These are phyloP conservation scores for Talaromyces ruber DNA, from an alignment of 495 filamentous ascomycete species.

Conservation along the genomic window DNA sequence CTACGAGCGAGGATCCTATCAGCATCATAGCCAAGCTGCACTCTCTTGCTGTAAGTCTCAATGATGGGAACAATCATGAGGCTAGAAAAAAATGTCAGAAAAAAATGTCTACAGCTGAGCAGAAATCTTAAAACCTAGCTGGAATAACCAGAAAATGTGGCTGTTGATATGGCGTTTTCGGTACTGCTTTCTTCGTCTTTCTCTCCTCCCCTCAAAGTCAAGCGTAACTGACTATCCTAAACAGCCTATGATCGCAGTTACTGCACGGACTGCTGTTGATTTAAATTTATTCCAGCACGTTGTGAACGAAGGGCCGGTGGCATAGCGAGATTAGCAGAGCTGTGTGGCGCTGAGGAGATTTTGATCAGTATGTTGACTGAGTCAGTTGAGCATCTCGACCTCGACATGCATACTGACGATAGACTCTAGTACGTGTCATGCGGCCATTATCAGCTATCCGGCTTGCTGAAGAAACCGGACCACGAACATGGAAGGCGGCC, in stretches of 20 bases:
- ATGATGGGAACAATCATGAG: background rate
- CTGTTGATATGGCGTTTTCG: background rate
- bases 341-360: background rate
- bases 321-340: background rate
- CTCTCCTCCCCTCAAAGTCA: background rate
- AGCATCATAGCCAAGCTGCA: background rate
- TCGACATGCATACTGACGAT: background rate
- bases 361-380: background rate
- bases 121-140: background rate
- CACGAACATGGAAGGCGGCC: background rate
- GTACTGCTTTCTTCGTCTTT: background rate
- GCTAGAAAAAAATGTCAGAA: background rate
- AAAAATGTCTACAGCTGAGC: background rate
- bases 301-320: background rate
- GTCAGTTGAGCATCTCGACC: background rate
- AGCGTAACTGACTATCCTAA: background rate
- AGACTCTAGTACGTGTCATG: background rate
- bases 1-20: background rate
- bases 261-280: conserved; percentile 21
- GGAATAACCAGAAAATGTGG: background rate
- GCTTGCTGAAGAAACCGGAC: background rate
- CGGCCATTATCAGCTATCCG: background rate
- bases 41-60: background rate
- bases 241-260: background rate
- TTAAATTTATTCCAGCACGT: conserved; percentile 22